Evolutionary conservation across 1,284 basidiomycete genomes (phyloP), one percentile per base, ranked within the genome.

Genomic region (Calocybe gambosa): DNA sequence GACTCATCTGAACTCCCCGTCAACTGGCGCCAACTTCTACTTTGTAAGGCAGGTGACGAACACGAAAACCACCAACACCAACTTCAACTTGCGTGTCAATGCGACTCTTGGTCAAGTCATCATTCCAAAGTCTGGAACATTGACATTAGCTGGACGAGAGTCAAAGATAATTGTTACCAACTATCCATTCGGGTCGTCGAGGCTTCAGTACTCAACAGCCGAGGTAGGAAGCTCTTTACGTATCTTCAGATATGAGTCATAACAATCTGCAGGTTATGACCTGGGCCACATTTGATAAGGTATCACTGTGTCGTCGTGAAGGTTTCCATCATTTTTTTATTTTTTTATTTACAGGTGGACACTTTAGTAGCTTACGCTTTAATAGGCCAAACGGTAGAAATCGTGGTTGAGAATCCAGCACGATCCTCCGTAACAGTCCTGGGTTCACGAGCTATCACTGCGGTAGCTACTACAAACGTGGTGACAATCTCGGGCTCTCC

Each of bases 151-250:
- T 2, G 70, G 69, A 39, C 60, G 70, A 38, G 68, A 71, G 50
- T 69, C 66, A 28, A 70, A 71, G 57, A 65, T 74, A 39, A 55
- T 75, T n/a, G 68, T 71, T 1, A 65, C 71, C 4, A 66, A 71
- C 43, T 71, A 73, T 57, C 58, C 60, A 12, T 73, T 68, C 46
- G 69, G 71, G 7, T 51, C 49, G 6, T 61, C 59, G 5, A 62
- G 49, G 39, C 47, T 68, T 18, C 59, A 62, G 36, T 72, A 70
- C 54, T 66, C 70, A 5, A 71, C 73, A 1, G 71, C 72, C 0
- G 65, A 68, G 55, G 67, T 74, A 39, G 50, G 12, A n/a, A 9
- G 12, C 7, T n/a, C 8, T 19, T 7, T 10, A 20, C 19, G 3
- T 31, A 18, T 35, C 10, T 0, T 18, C 10, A 9, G 10, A 12